These are phyloP conservation scores for Quercus cerris DNA, from an alignment of 306 rosid genomes.

Conservation along the genomic window DNA sequence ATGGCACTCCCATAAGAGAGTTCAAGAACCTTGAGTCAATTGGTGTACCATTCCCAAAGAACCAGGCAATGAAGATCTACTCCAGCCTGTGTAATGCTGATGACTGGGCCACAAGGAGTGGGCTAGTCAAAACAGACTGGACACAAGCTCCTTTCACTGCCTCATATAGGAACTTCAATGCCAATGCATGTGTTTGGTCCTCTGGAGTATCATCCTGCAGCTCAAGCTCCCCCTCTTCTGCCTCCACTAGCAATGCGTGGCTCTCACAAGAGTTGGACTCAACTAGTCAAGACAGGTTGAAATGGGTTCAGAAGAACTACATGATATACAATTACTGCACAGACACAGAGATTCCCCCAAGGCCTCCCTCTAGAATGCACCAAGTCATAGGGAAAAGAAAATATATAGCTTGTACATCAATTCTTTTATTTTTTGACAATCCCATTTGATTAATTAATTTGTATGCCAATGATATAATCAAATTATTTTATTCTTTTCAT, in stretches of 20 bases:
- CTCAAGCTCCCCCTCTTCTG: slow-evolving; percentile 8
- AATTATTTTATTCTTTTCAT: no score
- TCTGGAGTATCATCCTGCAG: slow-evolving; percentile 45
- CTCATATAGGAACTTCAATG: slow-evolving; percentile 55
- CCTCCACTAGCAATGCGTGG: no score
- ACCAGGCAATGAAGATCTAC: slow-evolving; percentile 53
- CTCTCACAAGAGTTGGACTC: no score
- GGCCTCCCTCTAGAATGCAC: slow-evolving; percentile 56
- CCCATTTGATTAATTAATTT: no score
- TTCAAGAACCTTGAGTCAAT: slow-evolving; percentile 62
- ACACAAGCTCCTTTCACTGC: slow-evolving; percentile 56
- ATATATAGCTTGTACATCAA: no score
- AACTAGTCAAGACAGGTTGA: no score
- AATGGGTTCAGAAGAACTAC: slow-evolving; percentile 14
- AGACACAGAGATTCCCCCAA: slow-evolving; percentile 49
- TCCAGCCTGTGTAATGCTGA: slow-evolving; percentile 74
- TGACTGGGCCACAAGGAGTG: slow-evolving; percentile 89
- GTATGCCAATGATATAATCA: no score
- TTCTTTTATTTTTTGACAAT: not conserved
- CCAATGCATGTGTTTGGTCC: slow-evolving; percentile 48
- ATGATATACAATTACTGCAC: slow-evolving; percentile 63
- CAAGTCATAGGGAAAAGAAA: slow-evolving; percentile 1
- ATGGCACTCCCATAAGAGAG: slow-evolving; percentile 65
- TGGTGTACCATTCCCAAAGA: slow-evolving; percentile 55
- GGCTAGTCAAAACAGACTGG: slow-evolving; percentile 70